Conservation (phyloP, 2,329 filamentous ascomycete genomes). For the Chalaropsis ovoidea region DNA sequence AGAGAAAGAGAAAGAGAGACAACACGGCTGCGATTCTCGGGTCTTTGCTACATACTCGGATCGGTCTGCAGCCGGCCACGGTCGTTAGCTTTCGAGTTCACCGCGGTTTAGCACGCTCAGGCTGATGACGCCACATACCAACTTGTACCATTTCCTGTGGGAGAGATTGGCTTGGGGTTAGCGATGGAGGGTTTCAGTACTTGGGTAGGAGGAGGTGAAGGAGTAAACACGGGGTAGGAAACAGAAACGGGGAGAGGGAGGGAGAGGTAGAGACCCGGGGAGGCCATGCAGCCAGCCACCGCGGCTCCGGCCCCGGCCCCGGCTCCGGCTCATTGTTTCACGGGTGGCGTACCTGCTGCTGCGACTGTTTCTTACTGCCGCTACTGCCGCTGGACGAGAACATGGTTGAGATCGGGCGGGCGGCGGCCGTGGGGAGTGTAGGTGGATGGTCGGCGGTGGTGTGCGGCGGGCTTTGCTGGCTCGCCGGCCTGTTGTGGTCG, state of each 20-base stretch:
- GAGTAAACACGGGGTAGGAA: background rate
- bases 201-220: background rate
- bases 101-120: background rate
- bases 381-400: constrained; percentile 49
- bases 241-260: background rate
- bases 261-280: background rate
- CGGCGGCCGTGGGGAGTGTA: background rate
- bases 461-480: background rate
- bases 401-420: constrained; percentile 37
- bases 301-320: too few relatives aligned
- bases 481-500: background rate
- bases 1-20: constrained; percentile 13
- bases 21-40: constrained; percentile 9
- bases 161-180: background rate
- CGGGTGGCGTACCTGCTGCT: constrained; percentile 53
- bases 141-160: constrained; percentile 97
- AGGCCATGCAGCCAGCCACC: too few relatives aligned
- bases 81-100: constrained; percentile 19
- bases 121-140: constrained; percentile 48
- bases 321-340: background rate
- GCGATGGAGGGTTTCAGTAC: background rate
- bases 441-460: background rate
- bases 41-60: constrained; percentile 46
- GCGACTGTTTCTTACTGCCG: constrained; percentile 56
- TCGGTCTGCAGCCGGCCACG: constrained; percentile 39